These are phyloP conservation scores for Miscanthus lutarioriparius DNA, from an alignment of 176 grass and related monocot genomes.

Conservation along the genomic window DNA sequence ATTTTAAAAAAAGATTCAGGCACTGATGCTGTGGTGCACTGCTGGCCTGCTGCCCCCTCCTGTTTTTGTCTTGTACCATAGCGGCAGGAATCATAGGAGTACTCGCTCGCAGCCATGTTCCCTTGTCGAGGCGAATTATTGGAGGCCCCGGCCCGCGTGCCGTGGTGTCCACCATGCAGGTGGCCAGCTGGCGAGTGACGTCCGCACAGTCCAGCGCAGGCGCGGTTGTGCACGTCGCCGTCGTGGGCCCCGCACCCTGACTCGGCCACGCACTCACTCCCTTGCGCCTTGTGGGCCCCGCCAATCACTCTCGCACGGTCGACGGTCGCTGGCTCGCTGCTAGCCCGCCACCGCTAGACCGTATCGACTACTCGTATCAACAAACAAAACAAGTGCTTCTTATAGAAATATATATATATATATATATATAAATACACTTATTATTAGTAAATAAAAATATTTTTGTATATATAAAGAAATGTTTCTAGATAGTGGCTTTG, in stretches of 20 bases:
- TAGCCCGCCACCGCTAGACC: not conserved
- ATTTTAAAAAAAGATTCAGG: no score
- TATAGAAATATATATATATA: no score
- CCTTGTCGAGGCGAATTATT: slow-evolving; percentile 22
- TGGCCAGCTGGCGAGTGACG: slow-evolving; percentile 32
- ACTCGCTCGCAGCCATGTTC: not conserved
- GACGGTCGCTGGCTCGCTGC: no score
- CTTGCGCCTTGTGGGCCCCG: not conserved
- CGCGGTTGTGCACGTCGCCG: not conserved
- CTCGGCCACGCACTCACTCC: not conserved
- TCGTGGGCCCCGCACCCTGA: not conserved
- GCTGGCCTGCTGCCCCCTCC: not conserved
- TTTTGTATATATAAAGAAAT: no score
- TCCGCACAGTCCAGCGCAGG: not conserved
- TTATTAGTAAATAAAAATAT: no score
- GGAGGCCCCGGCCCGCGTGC: not conserved
- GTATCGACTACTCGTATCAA: no score
- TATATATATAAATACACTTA: no score
- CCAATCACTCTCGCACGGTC: not conserved
- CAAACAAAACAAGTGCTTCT: no score
- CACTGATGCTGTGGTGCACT: not conserved
- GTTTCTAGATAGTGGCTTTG: no score
- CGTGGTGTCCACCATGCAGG: slow-evolving; percentile 37
- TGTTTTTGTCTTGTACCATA: not conserved
- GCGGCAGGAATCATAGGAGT: not conserved